Base-by-base conservation (phyloP, 371 early-diverging fungal species). In the Conidiobolus incongruus region DNA sequence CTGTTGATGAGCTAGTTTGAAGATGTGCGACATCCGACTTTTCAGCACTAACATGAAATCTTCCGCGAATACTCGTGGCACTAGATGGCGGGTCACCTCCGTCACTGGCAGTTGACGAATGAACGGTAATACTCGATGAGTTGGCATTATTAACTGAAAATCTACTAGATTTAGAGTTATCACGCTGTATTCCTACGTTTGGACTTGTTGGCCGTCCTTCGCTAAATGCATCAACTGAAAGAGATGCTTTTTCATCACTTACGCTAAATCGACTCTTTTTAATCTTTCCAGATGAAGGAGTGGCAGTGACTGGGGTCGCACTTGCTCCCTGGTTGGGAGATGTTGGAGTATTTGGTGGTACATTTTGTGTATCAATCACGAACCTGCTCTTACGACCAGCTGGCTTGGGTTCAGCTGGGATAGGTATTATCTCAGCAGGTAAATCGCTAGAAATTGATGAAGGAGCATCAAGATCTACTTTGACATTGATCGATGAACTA, bases 231-330 rank as follows among this genome's bases (percentile, higher is more conserved):
- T 30, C 12, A 30, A 5, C 12, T 30, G 30, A 30, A n/a, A n/a
- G n/a, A n/a, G n/a, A n/a, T n/a, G 11, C 21, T 7, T 15, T 19
- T 4, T 17, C 10, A 10, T 38, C 38, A 21, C 22, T 22, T 5
- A 38, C 38, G n/a, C 38, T 38, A 21, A 38, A 38, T 17, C 38
- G 3, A 38, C 38, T 21, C 21, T 38, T 38, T 38, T 23, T 38
- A 10, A 38, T 38, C 24, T 38, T 21, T 22, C 38, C 24, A 7
- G 38, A 17, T 8, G 22, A 11, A 8, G 17, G n/a, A n/a, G n/a
- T n/a, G n/a, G n/a, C n/a, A n/a, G n/a, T n/a, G n/a, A n/a, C n/a
- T n/a, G n/a, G n/a, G n/a, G n/a, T n/a, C n/a, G n/a, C n/a, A n/a
- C n/a, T n/a, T n/a, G n/a, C n/a, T n/a, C n/a, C n/a, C n/a, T n/a